Conservation (phyloP, 495 filamentous ascomycete species). For the Usnea hakonensis region DNA sequence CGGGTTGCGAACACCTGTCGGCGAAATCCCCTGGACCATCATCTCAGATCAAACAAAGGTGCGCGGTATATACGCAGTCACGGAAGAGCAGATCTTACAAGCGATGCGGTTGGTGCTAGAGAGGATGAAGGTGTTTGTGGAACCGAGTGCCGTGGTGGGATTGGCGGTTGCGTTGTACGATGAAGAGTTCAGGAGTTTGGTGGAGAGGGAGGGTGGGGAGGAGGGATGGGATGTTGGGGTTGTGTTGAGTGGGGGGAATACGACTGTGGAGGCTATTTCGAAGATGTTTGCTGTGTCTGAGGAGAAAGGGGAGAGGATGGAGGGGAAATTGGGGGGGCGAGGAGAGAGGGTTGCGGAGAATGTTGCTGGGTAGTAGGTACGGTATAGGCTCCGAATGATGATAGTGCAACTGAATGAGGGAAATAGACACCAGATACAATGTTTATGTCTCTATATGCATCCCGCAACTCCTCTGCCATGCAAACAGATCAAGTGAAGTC, state of each 20-base stretch:
- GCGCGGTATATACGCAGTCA: slow-evolving; percentile 64
- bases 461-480: not conserved
- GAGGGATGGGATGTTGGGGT: slow-evolving; percentile 82
- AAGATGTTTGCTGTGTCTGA: slow-evolving; percentile 47
- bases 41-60: slow-evolving; percentile 69
- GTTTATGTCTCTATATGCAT: not conserved
- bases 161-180: slow-evolving; percentile 77
- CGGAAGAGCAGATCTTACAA: slow-evolving; percentile 71
- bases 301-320: slow-evolving; percentile 25
- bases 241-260: slow-evolving; percentile 87
- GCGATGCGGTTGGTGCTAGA: slow-evolving; percentile 77
- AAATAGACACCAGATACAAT: not conserved
- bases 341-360: slow-evolving; percentile 39
- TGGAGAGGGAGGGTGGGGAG: slow-evolving; percentile 61
- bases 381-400: not conserved
- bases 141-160: slow-evolving; percentile 82
- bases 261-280: slow-evolving; percentile 67
- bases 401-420: too few relatives aligned
- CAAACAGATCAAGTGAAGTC: not conserved
- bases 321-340: slow-evolving; percentile 31
- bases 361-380: slow-evolving; percentile 34
- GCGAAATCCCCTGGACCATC: slow-evolving; percentile 67
- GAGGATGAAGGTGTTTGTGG: slow-evolving; percentile 84
- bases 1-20: slow-evolving; percentile 79
- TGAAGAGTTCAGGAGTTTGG: slow-evolving; percentile 68